phyloP scores from a whole-genome alignment of 345 rosid genomes.

The Heritiera fomes region DNA sequence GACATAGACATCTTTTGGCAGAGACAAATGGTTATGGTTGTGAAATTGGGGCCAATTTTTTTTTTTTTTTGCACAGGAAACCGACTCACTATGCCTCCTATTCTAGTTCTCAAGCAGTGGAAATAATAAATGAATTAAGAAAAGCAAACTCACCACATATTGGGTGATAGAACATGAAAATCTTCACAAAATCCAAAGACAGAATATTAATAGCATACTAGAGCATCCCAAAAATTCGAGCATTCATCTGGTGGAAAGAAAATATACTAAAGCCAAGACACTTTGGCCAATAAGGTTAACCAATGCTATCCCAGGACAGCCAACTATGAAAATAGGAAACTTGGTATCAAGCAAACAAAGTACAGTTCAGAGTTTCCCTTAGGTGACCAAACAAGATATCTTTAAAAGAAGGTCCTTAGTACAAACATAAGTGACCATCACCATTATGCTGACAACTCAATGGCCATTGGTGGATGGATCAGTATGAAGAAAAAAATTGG shows the following conservation, averaged over 20 bases:
- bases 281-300: constrained; percentile 1
- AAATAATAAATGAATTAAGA: not conserved
- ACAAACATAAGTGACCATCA: not conserved
- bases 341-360: constrained; percentile 1
- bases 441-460: not conserved
- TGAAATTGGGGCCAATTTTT: not conserved
- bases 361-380: constrained; percentile 3
- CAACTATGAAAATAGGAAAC: not conserved
- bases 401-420: not conserved
- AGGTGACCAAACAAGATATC: not conserved
- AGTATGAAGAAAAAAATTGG: not conserved
- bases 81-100: not conserved
- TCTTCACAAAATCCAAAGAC: constrained; percentile 8
- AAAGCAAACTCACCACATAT: not conserved
- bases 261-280: not conserved
- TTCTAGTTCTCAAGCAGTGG: not conserved
- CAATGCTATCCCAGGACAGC: not conserved
- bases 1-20: not conserved
- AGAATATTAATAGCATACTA: not conserved
- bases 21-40: not conserved
- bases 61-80: not conserved
- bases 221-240: not conserved
- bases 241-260: not conserved
- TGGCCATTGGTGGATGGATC: not conserved
- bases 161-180: not conserved